Conservation (phyloP, 768 basidiomycete species). For the Amanita exitialis region DNA sequence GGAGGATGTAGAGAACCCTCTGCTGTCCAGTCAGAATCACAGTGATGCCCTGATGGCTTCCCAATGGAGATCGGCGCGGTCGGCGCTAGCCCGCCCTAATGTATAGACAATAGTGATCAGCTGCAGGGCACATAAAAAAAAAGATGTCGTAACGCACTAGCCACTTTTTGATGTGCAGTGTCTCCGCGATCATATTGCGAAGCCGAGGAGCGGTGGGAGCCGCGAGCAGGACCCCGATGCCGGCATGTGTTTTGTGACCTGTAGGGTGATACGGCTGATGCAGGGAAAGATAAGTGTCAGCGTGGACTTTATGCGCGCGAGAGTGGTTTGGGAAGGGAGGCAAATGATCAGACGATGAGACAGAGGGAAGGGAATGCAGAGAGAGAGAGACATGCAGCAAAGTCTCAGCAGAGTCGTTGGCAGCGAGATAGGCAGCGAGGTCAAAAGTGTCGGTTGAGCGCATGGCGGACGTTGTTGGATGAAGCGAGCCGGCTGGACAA, state of each 20-base stretch:
- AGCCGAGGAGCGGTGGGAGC: slow-evolving; percentile 7
- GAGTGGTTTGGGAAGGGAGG: background rate
- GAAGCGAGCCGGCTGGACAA: background rate
- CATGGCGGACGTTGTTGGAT: background rate
- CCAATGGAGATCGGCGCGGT: background rate
- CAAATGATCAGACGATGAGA: slow-evolving; percentile 3
- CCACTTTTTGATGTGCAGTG: slow-evolving; percentile 6
- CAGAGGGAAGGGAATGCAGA: slow-evolving; percentile 1
- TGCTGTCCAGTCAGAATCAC: background rate
- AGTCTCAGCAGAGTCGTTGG: background rate
- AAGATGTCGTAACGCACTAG: slow-evolving; percentile 4
- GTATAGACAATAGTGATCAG: background rate
- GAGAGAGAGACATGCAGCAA: slow-evolving; percentile 1
- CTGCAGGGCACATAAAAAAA: background rate
- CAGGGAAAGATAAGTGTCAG: slow-evolving; percentile 9
- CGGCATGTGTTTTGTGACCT: background rate
- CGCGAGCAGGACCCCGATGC: slow-evolving; percentile 1
- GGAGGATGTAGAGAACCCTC: slow-evolving; percentile 1
- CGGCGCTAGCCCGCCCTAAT: slow-evolving; percentile 2
- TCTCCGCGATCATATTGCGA: slow-evolving; percentile 5
- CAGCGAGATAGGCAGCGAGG: background rate
- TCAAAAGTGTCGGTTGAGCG: slow-evolving; percentile 1
- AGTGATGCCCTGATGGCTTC: background rate
- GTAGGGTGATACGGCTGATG: slow-evolving; percentile 14
- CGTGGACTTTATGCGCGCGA: slow-evolving; percentile 7